Percentiles rank a stretch among this genome's conserved stretches.
phyloP scores from a whole-genome alignment of 2,329 filamentous ascomycete species.

The Botrytis byssoidea region DNA sequence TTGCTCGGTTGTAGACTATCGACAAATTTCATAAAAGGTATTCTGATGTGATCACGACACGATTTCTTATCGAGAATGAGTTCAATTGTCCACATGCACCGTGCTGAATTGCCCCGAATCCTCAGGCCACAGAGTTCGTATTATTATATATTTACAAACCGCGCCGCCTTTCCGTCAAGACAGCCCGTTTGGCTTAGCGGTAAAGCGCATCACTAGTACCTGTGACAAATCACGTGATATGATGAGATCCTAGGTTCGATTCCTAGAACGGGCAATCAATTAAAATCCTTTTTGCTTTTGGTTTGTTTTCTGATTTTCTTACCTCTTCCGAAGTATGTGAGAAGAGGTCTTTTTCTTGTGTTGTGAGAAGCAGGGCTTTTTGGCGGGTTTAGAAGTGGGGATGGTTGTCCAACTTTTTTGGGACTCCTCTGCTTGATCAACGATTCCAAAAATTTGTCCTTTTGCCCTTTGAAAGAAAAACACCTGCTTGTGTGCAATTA shows the following conservation, averaged over 20 bases:
- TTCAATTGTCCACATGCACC: not conserved
- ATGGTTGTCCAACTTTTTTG: too few relatives aligned
- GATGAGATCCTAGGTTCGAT: slow-evolving; percentile 13
- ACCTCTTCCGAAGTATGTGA: too few relatives aligned
- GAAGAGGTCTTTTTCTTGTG: too few relatives aligned
- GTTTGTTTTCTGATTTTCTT: too few relatives aligned
- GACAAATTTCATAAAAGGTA: not conserved
- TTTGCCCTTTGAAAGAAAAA: too few relatives aligned
- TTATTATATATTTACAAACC: not conserved
- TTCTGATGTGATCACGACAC: not conserved
- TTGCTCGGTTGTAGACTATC: not conserved
- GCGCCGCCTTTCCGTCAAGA: fast-evolving
- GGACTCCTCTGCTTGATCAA: too few relatives aligned
- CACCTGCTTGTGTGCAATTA: too few relatives aligned
- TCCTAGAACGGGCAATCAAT: not conserved
- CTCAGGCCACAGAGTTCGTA: fast-evolving
- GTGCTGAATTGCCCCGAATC: not conserved
- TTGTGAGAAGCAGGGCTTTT: too few relatives aligned
- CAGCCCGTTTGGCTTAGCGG: slow-evolving; percentile 16
- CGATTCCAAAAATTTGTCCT: too few relatives aligned
- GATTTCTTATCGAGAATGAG: not conserved
- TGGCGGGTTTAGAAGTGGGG: too few relatives aligned
- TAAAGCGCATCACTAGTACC: slow-evolving; percentile 15
- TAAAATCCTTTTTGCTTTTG: too few relatives aligned
- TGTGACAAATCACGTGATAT: not conserved